phyloP scores from a whole-genome alignment of 2,329 filamentous ascomycete genomes.

The Fusarium continuum region DNA sequence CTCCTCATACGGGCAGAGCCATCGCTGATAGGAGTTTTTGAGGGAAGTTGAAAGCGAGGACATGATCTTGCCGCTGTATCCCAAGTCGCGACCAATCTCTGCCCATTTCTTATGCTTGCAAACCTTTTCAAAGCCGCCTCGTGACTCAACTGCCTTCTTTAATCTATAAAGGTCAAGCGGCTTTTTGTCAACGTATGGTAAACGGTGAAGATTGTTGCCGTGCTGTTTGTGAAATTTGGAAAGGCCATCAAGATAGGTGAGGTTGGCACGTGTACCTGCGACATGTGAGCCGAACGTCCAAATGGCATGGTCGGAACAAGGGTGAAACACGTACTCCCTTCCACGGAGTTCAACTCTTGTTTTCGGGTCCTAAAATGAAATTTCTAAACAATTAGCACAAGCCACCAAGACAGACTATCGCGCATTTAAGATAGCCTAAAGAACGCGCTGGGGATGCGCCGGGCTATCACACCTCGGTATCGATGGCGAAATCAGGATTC shows the following conservation, averaged over 20 bases:
- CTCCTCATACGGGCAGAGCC: slow-evolving; percentile 96
- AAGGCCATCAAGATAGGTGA: slow-evolving; percentile 94
- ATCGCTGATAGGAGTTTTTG: slow-evolving; percentile 97
- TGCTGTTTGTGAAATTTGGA: slow-evolving; percentile 97
- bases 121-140: slow-evolving; percentile 94
- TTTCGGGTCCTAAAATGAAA: slow-evolving; percentile 97
- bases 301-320: background rate
- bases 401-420: background rate
- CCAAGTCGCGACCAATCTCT: slow-evolving; percentile 94
- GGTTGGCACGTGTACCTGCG: slow-evolving; percentile 88
- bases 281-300: slow-evolving; percentile 47
- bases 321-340: slow-evolving; percentile 79
- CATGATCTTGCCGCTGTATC: slow-evolving; percentile 99
- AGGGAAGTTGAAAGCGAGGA: slow-evolving; percentile 96
- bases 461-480: slow-evolving; percentile 78
- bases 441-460: slow-evolving; percentile 15
- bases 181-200: slow-evolving; percentile 97
- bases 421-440: background rate
- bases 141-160: slow-evolving; percentile 94
- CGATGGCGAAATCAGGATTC: slow-evolving; percentile 95
- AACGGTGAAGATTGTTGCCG: slow-evolving; percentile 90
- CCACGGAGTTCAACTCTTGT: slow-evolving; percentile 96
- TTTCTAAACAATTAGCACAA: slow-evolving; percentile 63
- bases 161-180: slow-evolving; percentile 94
- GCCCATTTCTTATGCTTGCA: slow-evolving; percentile 99